Evolutionary conservation across 768 basidiomycete genomes (phyloP), one percentile per base, ranked within the genome.

Genomic region (Serendipita sp.): DNA sequence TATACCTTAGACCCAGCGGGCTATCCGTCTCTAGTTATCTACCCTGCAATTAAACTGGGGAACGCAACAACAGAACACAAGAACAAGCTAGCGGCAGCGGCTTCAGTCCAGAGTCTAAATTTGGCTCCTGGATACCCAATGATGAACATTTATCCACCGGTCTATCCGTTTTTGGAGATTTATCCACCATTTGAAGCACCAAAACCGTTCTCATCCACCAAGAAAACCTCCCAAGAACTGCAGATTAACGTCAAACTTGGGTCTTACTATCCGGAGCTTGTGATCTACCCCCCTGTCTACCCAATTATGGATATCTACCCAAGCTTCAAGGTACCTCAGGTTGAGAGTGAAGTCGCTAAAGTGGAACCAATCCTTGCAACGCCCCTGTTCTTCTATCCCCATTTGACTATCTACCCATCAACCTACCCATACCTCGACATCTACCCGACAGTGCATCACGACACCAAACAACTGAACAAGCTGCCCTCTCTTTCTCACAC

Each of bases 401-500:
- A 50, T n/a, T 31, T 50, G 18, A 31, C n/a, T 5, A 50, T 50
- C 29, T 33, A 64, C 18, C n/a, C n/a, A 45, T 16, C 50, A 29
- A 44, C 33, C n/a, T 66, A 66, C 29, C 65, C 65, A 44, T 64
- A 31, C 44, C 63, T 66, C 63, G 46, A 66, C 13, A n/a, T 66
- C 18, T 66, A 66, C 36, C 65, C 65, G n/a, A 37, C 31, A 40
- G 43, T 52, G 10, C 62, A 34, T 40, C 23, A 33, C 33, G 16
- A 3, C 29, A 11, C 23, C 46, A 10, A n/a, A 3, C 43, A 45
- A 31, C 5, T 43, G 8, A 46, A 23, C 18, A 4, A 36, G 18
- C 46, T 11, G 46, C 72, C 5, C 64, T 72, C 16, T 66, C 71
- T 36, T 81, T 80, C 68, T 79, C 80, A 33, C 65, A 75, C 68